Conservation (phyloP, 495 filamentous ascomycete genomes). For the Talaromyces adpressus region DNA sequence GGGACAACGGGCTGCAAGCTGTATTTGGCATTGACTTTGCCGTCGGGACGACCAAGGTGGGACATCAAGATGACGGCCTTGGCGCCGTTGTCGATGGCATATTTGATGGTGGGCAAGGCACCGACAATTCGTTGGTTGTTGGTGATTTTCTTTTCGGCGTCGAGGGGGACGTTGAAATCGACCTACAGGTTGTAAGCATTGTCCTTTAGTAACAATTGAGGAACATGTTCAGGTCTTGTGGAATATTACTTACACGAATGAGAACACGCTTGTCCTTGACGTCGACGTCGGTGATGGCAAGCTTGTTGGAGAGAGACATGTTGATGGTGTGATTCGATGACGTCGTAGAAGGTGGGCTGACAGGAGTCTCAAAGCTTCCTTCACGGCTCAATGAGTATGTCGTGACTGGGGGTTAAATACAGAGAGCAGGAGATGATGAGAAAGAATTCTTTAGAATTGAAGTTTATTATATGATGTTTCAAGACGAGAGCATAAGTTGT, state of each 20-base stretch:
- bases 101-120: slow-evolving; percentile 95
- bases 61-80: slow-evolving; percentile 98
- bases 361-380: neutral
- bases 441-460: neutral
- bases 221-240: neutral
- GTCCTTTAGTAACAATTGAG: neutral
- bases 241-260: slow-evolving; percentile 66
- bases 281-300: slow-evolving; percentile 91
- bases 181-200: slow-evolving; percentile 48
- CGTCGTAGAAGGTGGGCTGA: neutral
- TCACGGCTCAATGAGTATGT: neutral
- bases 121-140: slow-evolving; percentile 98
- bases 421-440: neutral
- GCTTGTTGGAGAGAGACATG: slow-evolving; percentile 99
- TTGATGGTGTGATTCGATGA: slow-evolving; percentile 20
- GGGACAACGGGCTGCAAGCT: slow-evolving; percentile 85
- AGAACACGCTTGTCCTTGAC: slow-evolving; percentile 97
- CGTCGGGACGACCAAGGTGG: slow-evolving; percentile 92
- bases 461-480: neutral
- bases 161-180: slow-evolving; percentile 99
- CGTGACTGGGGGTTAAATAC: neutral
- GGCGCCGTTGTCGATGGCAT: slow-evolving; percentile 88
- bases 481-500: slow-evolving; percentile 3
- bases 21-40: slow-evolving; percentile 86
- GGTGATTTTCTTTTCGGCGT: slow-evolving; percentile 84